Base-by-base conservation (phyloP, 805 yeast genomes). In the Nakazawaea populi region DNA sequence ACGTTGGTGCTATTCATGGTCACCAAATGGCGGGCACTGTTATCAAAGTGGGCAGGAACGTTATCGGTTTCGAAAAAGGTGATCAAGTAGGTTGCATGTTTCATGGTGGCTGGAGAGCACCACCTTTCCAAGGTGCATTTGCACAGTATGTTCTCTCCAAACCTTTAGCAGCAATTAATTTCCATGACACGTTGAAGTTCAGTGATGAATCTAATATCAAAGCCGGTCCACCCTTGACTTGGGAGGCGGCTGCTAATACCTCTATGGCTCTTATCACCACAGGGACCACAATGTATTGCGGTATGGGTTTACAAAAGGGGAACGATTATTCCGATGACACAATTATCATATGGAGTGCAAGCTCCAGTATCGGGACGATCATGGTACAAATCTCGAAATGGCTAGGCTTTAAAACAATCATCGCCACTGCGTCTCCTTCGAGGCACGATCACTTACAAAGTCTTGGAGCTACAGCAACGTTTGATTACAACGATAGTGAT, bases 161-260 rank as follows among this genome's bases (percentile, higher is more conserved):
- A 12, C 40, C n/a, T 34, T 31, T 18, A 6, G 27, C 40, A 18
- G 11, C 40, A 10, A 18, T 6, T 18, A 31, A 31, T n/a, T 34
- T 31, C 32, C 12, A n/a, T 28, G 18, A 18, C 32, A 18, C n/a
- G 5, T 42, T 42, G 10, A 28, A 32, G 12, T 32, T 8, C n/a
- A 10, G 10, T 8, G 44, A 27, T 28, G 29, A 14, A 3, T 9
- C 55, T 1, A 6, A 27, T 24, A 47, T 66, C 32, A 66, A 73
- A 35, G 56, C 67, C 27, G 79, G 77, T 10, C 56, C 59, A 0
- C 62, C 79, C 24, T 66, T 63, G 37, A 68, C 83, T n/a, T 82
- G 72, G 58, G 89, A 84, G 67, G 85, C 75, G 54, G 89, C 89
- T 12, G 83, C 86, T 3, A 66, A 84, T 9, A 60, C 82, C 34